Conservation (phyloP, 139 green algal species). For the Chlamydomonas eustigma region DNA sequence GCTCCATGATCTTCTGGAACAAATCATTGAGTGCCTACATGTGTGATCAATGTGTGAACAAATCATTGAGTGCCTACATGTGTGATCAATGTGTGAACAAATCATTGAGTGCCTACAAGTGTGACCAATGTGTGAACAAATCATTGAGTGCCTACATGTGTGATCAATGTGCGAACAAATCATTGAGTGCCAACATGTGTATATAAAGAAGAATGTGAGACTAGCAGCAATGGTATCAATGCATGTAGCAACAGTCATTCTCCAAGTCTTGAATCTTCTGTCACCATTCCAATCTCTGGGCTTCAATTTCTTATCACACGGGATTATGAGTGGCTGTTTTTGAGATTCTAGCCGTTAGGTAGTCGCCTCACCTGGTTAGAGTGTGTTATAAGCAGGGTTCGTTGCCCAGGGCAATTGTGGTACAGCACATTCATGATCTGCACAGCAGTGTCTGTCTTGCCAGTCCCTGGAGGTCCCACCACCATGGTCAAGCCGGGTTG, state of each 20-base stretch:
- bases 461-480: constrained; percentile 92
- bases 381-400: constrained; percentile 95
- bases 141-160: constrained; percentile 79
- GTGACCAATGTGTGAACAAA: constrained; percentile 55
- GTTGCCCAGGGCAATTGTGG: constrained; percentile 88
- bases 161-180: background rate
- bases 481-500: constrained; percentile 94
- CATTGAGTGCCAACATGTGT: background rate
- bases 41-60: constrained; percentile 54
- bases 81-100: constrained; percentile 55
- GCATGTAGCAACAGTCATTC: too few relatives aligned
- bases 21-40: constrained; percentile 85
- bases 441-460: constrained; percentile 96
- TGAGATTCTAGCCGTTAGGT: background rate
- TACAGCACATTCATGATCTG: constrained; percentile 91
- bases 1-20: constrained; percentile 89
- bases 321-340: too few relatives aligned
- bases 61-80: constrained; percentile 80
- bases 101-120: constrained; percentile 80
- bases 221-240: too few relatives aligned
- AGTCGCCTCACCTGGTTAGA: constrained; percentile 75
- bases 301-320: too few relatives aligned
- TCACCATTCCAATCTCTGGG: too few relatives aligned
- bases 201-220: too few relatives aligned
- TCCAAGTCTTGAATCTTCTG: too few relatives aligned